Percentiles rank a stretch among this genome's conserved stretches.
phyloP scores from a whole-genome alignment of 495 filamentous ascomycete species.

The Penicillium steckii region DNA sequence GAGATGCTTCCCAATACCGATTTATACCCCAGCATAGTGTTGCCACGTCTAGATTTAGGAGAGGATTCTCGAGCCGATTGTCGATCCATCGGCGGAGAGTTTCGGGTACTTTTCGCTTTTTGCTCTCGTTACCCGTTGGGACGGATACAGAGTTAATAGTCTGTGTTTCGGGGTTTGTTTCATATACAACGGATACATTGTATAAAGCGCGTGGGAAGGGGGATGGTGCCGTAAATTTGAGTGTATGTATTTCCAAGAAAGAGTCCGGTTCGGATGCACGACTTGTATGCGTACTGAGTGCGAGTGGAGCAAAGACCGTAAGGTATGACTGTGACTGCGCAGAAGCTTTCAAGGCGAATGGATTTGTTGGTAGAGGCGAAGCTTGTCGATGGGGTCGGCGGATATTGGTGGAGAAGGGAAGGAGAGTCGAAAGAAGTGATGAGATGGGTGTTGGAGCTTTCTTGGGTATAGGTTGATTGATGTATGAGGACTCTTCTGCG shows the following conservation, averaged over 20 bases:
- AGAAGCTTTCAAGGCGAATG: conserved; percentile 34
- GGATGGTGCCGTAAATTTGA: conserved; percentile 34
- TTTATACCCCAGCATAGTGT: conserved; percentile 46
- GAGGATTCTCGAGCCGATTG: conserved; percentile 32
- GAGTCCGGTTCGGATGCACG: conserved; percentile 11
- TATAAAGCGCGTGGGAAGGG: conserved; percentile 41
- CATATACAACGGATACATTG: conserved; percentile 36
- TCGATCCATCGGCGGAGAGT: conserved; percentile 43
- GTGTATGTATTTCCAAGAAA: conserved; percentile 35
- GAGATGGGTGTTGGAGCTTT: conserved; percentile 29
- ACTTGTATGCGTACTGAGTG: conserved; percentile 29
- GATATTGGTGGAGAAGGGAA: conserved; percentile 39
- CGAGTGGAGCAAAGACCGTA: conserved; percentile 37
- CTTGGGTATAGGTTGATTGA: conserved; percentile 8
- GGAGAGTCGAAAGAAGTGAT: conserved; percentile 38
- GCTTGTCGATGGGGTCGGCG: conserved; percentile 20
- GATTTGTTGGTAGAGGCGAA: conserved; percentile 31
- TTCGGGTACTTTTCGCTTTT: conserved; percentile 27
- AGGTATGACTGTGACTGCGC: conserved; percentile 34
- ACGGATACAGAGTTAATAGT: conserved; percentile 33
- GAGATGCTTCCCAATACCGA: conserved; percentile 41
- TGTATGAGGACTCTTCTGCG: conserved; percentile 23
- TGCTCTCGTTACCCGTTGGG: conserved; percentile 16
- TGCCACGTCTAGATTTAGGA: conserved; percentile 39
- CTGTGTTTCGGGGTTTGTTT: conserved; percentile 41